phyloP scores from a whole-genome alignment of 1,284 basidiomycete species.

The Melampsora abietis-canadensis region DNA sequence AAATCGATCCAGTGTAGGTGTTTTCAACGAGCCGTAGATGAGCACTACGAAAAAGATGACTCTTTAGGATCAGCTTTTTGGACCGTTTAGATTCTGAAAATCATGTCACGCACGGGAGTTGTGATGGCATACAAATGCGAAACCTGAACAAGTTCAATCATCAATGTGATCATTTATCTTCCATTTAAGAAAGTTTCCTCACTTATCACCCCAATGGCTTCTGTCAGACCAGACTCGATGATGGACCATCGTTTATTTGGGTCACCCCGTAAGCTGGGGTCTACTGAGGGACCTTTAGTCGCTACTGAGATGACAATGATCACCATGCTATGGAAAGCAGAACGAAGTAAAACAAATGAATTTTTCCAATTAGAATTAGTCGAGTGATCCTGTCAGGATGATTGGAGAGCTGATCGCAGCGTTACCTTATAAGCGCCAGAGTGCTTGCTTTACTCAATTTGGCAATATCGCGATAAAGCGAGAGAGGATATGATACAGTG shows the following conservation, averaged over 20 bases:
- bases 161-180: no score
- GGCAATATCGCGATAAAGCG: constrained; percentile 93
- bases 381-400: constrained; percentile 50
- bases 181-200: not conserved
- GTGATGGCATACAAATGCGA: constrained; percentile 90
- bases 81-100: not conserved
- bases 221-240: constrained; percentile 73
- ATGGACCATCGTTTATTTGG: constrained; percentile 63
- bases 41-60: constrained; percentile 58
- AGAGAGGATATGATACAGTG: constrained; percentile 87
- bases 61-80: not conserved
- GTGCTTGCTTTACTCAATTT: constrained; percentile 89
- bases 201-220: constrained; percentile 86
- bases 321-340: constrained; percentile 70
- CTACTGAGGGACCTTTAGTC: constrained; percentile 77
- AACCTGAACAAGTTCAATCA: constrained; percentile 55
- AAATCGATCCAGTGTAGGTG: constrained; percentile 92
- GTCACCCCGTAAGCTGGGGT: constrained; percentile 71
- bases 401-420: not conserved
- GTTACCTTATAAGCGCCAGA: constrained; percentile 59
- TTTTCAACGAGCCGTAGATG: constrained; percentile 88
- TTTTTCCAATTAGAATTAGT: not conserved
- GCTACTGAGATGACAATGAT: constrained; percentile 87
- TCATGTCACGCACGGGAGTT: constrained; percentile 61
- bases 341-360: not conserved